Percentiles rank a stretch among this genome's conserved stretches.
phyloP scores from a whole-genome alignment of 768 basidiomycete species.

The Russula abietina region DNA sequence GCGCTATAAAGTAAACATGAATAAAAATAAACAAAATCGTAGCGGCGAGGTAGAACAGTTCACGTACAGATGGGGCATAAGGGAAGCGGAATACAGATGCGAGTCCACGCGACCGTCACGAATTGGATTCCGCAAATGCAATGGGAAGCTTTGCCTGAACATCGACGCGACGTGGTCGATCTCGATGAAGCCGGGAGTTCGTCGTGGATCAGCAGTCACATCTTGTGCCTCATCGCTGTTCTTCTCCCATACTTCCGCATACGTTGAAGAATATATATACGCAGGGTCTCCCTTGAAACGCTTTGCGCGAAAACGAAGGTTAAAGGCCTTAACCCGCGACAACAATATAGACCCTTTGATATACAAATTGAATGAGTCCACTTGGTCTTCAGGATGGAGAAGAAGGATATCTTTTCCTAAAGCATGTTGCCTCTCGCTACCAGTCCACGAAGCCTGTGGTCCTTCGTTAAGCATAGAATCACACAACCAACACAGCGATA shows the following conservation, averaged over 20 bases:
- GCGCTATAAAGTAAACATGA: constrained; percentile 39
- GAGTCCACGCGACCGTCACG: constrained; percentile 38
- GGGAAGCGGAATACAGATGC: constrained; percentile 27
- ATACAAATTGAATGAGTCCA: constrained; percentile 67
- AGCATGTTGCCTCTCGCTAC: constrained; percentile 60
- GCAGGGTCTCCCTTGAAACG: constrained; percentile 54
- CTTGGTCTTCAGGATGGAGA: constrained; percentile 52
- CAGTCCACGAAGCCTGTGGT: constrained; percentile 43
- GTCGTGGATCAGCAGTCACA: constrained; percentile 28
- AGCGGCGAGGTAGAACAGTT: constrained; percentile 34
- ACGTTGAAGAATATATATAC: constrained; percentile 33
- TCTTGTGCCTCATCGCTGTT: constrained; percentile 5
- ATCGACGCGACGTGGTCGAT: constrained; percentile 29
- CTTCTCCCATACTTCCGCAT: constrained; percentile 20
- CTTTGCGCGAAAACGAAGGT: constrained; percentile 55
- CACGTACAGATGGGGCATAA: constrained; percentile 31
- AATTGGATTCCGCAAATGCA: constrained; percentile 33
- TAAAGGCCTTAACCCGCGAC: constrained; percentile 57
- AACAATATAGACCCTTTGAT: constrained; percentile 64
- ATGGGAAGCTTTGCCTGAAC: constrained; percentile 28
- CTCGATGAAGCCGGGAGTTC: constrained; percentile 30
- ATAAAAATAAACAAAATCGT: not conserved
- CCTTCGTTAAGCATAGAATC: constrained; percentile 14
- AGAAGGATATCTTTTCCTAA: constrained; percentile 56
- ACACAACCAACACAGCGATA: not conserved